Percentiles rank a stretch among this genome's conserved stretches.
phyloP scores from a whole-genome alignment of 2,329 filamentous ascomycete genomes.

The Talaromyces sp. region DNA sequence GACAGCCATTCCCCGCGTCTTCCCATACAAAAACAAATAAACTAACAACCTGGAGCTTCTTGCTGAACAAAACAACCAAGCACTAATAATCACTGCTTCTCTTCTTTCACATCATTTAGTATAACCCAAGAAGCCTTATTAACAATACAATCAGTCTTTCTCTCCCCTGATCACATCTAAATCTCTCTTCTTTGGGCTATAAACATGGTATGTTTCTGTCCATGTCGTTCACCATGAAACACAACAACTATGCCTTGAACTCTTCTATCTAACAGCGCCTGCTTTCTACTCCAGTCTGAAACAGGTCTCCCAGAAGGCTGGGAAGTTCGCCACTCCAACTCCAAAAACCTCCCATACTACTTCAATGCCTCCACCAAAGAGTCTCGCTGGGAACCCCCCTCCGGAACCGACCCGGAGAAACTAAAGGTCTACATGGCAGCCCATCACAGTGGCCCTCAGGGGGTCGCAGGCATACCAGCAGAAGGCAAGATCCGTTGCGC shows the following conservation, averaged over 20 bases:
- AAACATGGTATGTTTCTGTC: slow-evolving; percentile 12
- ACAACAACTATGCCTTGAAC: not conserved
- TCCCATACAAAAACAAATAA: slow-evolving; percentile 6
- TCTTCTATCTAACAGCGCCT: slow-evolving; percentile 9
- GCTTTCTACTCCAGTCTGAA: slow-evolving; percentile 50
- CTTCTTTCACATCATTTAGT: not conserved
- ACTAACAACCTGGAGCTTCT: not conserved
- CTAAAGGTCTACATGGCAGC: slow-evolving; percentile 91
- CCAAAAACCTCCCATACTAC: slow-evolving; percentile 98
- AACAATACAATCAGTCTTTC: not conserved
- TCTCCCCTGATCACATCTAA: not conserved
- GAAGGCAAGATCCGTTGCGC: slow-evolving; percentile 88
- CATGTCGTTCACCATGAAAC: not conserved
- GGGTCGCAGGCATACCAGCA: slow-evolving; percentile 35
- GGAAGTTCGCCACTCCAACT: slow-evolving; percentile 97
- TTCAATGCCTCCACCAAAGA: slow-evolving; percentile 84
- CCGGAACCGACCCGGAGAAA: slow-evolving; percentile 81
- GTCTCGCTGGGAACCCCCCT: slow-evolving; percentile 91
- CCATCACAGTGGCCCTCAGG: slow-evolving; percentile 62
- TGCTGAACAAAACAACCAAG: not conserved
- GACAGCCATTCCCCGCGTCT: slow-evolving; percentile 7
- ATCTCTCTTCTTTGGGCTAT: not conserved
- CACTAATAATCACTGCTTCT: not conserved
- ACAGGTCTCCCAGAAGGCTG: slow-evolving; percentile 79
- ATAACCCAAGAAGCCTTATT: not conserved